Evolutionary conservation across 805 yeast genomes (phyloP), one percentile per base, ranked within the genome.

Genomic region (Starmerella davenportii): DNA sequence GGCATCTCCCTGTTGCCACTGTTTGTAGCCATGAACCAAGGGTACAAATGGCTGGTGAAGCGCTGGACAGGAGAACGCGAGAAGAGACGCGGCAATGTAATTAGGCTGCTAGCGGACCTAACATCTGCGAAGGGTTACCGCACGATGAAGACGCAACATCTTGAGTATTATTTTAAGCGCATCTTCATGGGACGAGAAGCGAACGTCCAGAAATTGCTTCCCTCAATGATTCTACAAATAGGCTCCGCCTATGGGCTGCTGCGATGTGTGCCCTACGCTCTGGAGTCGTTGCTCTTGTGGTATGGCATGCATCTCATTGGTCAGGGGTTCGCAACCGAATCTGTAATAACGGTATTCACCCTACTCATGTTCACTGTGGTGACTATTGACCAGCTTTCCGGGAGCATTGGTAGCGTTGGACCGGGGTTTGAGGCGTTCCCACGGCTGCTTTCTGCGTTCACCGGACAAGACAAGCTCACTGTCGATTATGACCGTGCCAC

Each of bases 231-330:
- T 0, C 33, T 74, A 0, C 60, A 63, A 5, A 67, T 77, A 1
- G 93, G 93, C 0, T 52, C 75, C 37, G 85, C 90, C 1, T 62
- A 73, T 20, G 74, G 90, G 0, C 38, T 71, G 1, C 64, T 72
- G 3, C 68, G 65, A 35, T 53, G 76, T 13, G 56, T 78, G 30
- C 59, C 70, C 0, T 66, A 72, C 30, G 54, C 70, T 13, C 73
- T 82, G 1, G 82, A 84, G 42, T 76, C 81, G 2, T 60, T 80
- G 1, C 53, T 85, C n/a, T 60, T 82, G 4, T 85, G 72, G 56
- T 84, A 76, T 53, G 95, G 95, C 0, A 63, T 84, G 63, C 59
- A 61, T 35, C 62, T 90, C n/a, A 76, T 82, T 1, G 71, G 77
- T 0, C 46, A 51, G 1, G 69, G 69, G 34, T 82, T 81, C 51